phyloP scores from a whole-genome alignment of 2,329 filamentous ascomycete genomes.

The Monosporascus sp. region DNA sequence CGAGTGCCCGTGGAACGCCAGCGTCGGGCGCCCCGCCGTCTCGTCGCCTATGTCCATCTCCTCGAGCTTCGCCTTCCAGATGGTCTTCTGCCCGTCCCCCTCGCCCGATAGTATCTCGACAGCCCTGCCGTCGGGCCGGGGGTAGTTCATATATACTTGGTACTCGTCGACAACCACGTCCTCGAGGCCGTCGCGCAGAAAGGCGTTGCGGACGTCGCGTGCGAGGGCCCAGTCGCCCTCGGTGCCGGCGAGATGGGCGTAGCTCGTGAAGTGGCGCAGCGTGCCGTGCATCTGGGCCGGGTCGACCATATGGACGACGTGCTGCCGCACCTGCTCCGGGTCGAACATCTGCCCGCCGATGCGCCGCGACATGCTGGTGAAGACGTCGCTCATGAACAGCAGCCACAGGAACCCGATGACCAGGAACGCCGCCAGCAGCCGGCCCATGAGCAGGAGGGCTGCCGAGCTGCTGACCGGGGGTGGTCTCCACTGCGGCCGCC shows the following conservation, averaged over 20 bases:
- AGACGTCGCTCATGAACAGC: constrained; percentile 79
- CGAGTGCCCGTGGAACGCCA: constrained; percentile 83
- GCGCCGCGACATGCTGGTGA: constrained; percentile 59
- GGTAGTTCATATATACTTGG: constrained; percentile 89
- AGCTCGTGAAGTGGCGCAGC: constrained; percentile 71
- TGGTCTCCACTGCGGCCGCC: constrained; percentile 14
- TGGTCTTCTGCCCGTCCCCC: constrained; percentile 52
- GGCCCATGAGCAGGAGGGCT: constrained; percentile 59
- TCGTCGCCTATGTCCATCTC: constrained; percentile 68
- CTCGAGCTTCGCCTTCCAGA: constrained; percentile 78
- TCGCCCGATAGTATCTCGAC: constrained; percentile 73
- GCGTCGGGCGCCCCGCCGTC: constrained; percentile 60
- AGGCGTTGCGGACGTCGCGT: constrained; percentile 75
- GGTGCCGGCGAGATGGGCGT: constrained; percentile 89
- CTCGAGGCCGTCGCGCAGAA: constrained; percentile 67
- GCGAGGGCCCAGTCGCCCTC: constrained; percentile 85
- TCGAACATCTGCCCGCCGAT: constrained; percentile 70
- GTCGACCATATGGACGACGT: constrained; percentile 69
- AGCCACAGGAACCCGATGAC: constrained; percentile 76
- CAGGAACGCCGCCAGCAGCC: constrained; percentile 68
- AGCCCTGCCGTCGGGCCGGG: constrained; percentile 66
- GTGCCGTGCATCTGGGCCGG: constrained; percentile 64
- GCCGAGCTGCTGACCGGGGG: constrained; percentile 38
- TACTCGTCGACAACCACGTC: constrained; percentile 72
- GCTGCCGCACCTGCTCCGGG: constrained; percentile 72